These are phyloP conservation scores for Solanum pinnatisectum DNA, from an alignment of 257 asterid genomes.

Conservation along the genomic window DNA sequence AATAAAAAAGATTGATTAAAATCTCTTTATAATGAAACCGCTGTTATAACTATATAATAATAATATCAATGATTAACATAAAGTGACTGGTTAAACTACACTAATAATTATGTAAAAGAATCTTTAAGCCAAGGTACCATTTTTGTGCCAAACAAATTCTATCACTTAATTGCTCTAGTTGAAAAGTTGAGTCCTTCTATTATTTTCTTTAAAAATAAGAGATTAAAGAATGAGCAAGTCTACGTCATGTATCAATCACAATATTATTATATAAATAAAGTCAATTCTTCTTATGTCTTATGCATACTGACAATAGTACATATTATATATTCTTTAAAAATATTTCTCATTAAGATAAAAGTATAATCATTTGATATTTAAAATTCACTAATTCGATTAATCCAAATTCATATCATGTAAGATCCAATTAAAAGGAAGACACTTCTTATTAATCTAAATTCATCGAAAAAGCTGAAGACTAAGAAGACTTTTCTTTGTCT, in stretches of 20 bases:
- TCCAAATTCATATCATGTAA: not conserved
- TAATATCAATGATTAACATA: too few species aligned
- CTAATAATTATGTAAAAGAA: too few species aligned
- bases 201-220: not conserved
- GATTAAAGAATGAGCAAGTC: not conserved
- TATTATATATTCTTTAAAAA: not conserved
- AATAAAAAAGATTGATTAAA: too few species aligned
- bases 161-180: too few species aligned
- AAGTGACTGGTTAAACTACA: too few species aligned
- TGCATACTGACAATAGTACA: not conserved
- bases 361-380: not conserved
- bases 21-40: too few species aligned
- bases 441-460: too few species aligned
- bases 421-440: not conserved
- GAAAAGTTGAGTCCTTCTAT: not conserved
- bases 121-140: too few species aligned
- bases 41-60: too few species aligned
- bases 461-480: too few species aligned
- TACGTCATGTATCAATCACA: not conserved
- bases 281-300: not conserved
- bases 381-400: not conserved
- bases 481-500: too few species aligned
- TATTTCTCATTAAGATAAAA: not conserved
- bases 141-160: too few species aligned
- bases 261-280: not conserved